A percentile compares a stretch with the other conserved stretches of the same genome.
Conservation (phyloP, 805 yeast genomes). For the Peterozyma toletana region DNA sequence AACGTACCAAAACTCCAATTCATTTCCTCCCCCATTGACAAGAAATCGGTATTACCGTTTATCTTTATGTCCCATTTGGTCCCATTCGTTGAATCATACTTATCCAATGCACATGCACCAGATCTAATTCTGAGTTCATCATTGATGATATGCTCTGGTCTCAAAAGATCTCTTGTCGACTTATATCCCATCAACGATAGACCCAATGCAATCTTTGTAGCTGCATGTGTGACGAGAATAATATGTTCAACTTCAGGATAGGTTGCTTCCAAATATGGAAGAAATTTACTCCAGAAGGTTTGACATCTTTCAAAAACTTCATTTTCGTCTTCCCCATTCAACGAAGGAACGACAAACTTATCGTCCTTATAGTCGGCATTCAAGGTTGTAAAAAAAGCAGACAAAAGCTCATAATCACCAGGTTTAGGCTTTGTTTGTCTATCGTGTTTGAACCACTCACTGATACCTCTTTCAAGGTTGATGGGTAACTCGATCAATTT, state of each 20-base stretch:
- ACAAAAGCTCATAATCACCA: conserved; percentile 41
- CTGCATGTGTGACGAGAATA: conserved; percentile 86
- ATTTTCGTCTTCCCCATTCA: conserved; percentile 65
- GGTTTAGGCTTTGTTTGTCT: conserved; percentile 68
- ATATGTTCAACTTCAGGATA: conserved; percentile 58
- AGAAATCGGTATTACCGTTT: conserved; percentile 71
- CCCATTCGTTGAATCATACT: conserved; percentile 28
- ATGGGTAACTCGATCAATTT: conserved; percentile 50
- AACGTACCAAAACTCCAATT: conserved; percentile 74
- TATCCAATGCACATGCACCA: conserved; percentile 82
- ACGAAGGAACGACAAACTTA: conserved; percentile 48
- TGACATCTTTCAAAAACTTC: conserved; percentile 61
- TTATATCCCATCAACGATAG: conserved; percentile 55
- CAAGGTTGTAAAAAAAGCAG: conserved; percentile 44
- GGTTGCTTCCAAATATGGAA: conserved; percentile 47
- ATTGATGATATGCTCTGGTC: conserved; percentile 32
- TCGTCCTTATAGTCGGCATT: conserved; percentile 40
- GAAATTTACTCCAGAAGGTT: conserved; percentile 45
- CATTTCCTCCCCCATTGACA: conserved; percentile 83
- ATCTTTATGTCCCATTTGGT: conserved; percentile 50
- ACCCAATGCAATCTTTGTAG: conserved; percentile 84
- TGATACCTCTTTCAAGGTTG: conserved; percentile 72
- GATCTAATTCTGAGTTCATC: conserved; percentile 44
- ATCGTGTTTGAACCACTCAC: conserved; percentile 85
- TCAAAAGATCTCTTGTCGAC: conserved; percentile 45